Percentiles rank a stretch among this genome's conserved stretches.
phyloP scores from a whole-genome alignment of 352 stramenopile genomes.

The Phytophthora tentaculata region DNA sequence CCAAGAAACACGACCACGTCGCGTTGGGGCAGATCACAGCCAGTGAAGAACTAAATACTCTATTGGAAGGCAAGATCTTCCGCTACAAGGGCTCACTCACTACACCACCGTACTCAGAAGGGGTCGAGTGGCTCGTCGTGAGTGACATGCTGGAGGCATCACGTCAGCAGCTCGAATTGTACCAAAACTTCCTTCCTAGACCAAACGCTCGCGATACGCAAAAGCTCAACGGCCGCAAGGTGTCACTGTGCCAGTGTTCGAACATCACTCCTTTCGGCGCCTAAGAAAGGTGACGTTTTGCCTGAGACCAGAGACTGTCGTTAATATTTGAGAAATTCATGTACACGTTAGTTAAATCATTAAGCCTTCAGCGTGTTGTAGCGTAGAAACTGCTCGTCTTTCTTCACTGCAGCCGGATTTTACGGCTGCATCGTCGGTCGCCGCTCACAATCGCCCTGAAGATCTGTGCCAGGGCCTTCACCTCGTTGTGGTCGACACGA shows the following conservation, averaged over 20 bases:
- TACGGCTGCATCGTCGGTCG: constrained; percentile 24
- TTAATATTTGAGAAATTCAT: constrained; percentile 24
- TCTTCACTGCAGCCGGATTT: constrained; percentile 21
- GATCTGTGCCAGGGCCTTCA: constrained; percentile 24
- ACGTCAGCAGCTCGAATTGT: constrained; percentile 52
- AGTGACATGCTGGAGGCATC: constrained; percentile 57
- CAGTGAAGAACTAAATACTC: constrained; percentile 28
- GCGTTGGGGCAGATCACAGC: constrained; percentile 41
- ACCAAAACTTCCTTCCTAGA: constrained; percentile 45
- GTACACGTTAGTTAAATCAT: constrained; percentile 14
- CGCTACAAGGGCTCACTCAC: constrained; percentile 73
- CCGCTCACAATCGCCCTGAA: constrained; percentile 31
- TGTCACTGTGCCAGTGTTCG: constrained; percentile 37
- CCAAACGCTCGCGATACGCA: constrained; percentile 64
- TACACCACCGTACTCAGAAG: constrained; percentile 77
- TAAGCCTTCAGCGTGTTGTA: constrained; percentile 2
- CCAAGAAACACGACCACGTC: constrained; percentile 30
- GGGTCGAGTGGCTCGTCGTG: constrained; percentile 74
- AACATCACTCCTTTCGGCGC: constrained; percentile 24
- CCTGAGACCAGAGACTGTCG: constrained; percentile 11
- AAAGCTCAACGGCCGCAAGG: constrained; percentile 49
- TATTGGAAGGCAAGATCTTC: constrained; percentile 53
- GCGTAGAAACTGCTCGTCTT: background rate
- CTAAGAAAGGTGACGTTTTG: constrained; percentile 8
- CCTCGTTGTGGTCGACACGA: constrained; percentile 21